Base-by-base conservation (phyloP, 441 rosid genomes). In the Jatropha podagrica region DNA sequence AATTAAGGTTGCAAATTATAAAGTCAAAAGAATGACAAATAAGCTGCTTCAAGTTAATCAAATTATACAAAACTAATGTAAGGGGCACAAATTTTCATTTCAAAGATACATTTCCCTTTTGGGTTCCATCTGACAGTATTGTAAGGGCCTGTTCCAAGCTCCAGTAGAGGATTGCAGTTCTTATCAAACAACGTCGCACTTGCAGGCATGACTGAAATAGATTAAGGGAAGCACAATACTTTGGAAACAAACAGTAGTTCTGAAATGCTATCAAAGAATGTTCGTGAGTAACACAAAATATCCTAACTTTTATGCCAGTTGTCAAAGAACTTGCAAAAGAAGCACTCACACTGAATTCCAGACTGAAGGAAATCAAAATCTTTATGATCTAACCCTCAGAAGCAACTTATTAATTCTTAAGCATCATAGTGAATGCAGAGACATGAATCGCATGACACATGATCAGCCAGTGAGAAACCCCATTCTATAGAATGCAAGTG, bases 101-200 rank as follows among this genome's bases (percentile, higher is more conserved):
- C 18, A 85, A 89, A 86, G 95, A 85, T 90, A 93, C 99, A 81
- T 80, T 80, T 93, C 76, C 98, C 98, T 77, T 91, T 91, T 3
- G 98, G 99, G 79, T 95, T 95, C 99, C 98, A 95, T 67, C 97
- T 87, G 81, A 91, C 60, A 38, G 97, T 90, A 77, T 93, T 93
- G 83, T 95, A 95, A 55, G 99, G 98, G 66, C 99, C 97, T 49
- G 84, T 77, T 42, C 98, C 98, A 60, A 95, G 92, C 83, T 95
- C 97, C 68, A 91, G 87, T 55, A 93, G 81, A 11, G 93, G 94
- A 73, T 84, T 93, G 90, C 98, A 90, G 82, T 89, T 91, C 90
- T 88, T 90, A 83, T 93, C 92, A 81, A 93, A 95, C 74, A 95
- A 68, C 58, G 98, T 95, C 15, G 90, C 95, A 78, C 88, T 78